Conservation (phyloP, 2,329 filamentous ascomycete genomes). For the Hypocrella siamensis region DNA sequence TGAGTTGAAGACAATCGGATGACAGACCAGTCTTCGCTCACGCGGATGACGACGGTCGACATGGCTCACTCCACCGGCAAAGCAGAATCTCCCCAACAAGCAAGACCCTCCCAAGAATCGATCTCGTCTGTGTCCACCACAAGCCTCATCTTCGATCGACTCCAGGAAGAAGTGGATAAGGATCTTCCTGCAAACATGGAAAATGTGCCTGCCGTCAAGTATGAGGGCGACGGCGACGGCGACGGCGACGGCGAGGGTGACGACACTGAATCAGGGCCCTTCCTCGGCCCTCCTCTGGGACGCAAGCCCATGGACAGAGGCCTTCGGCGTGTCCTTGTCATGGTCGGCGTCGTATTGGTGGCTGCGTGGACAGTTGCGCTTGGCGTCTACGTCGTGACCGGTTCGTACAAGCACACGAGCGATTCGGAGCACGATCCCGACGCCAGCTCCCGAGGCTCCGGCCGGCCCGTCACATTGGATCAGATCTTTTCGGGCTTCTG, state of each 20-base stretch:
- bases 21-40: not conserved
- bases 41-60: not conserved
- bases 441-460: slow-evolving; percentile 46
- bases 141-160: slow-evolving; percentile 65
- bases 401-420: slow-evolving; percentile 50
- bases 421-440: slow-evolving; percentile 50
- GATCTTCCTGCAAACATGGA: slow-evolving; percentile 7
- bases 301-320: slow-evolving; percentile 48
- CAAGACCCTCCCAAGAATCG: slow-evolving; percentile 35
- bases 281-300: slow-evolving; percentile 25
- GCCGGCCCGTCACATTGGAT: slow-evolving; percentile 58
- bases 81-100: slow-evolving; percentile 5
- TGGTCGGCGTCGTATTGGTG: slow-evolving; percentile 43
- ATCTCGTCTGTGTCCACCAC: slow-evolving; percentile 69
- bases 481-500: slow-evolving; percentile 54
- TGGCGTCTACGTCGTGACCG: slow-evolving; percentile 47
- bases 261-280: slow-evolving; percentile 36
- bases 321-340: slow-evolving; percentile 45
- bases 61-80: slow-evolving; percentile 7
- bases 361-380: slow-evolving; percentile 55
- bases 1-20: too few species aligned
- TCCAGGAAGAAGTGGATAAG: slow-evolving; percentile 39
- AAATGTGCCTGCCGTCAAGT: slow-evolving; percentile 15
- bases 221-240: slow-evolving; percentile 15
- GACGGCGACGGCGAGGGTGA: slow-evolving; percentile 15